Base-by-base conservation (phyloP, 768 basidiomycete genomes). In the Serendipita sp. region DNA sequence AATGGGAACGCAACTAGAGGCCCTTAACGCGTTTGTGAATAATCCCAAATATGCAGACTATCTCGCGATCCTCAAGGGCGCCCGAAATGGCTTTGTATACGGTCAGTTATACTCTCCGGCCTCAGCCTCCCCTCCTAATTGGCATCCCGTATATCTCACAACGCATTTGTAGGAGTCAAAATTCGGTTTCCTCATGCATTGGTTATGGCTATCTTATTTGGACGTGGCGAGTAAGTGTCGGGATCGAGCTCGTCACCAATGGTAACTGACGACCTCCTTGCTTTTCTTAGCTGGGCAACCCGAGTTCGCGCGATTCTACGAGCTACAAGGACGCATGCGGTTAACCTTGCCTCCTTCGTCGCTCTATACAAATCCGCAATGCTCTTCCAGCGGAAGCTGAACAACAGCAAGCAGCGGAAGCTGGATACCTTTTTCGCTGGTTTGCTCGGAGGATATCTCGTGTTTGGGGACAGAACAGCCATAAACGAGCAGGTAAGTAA, bases 151-250 rank as follows among this genome's bases (percentile, higher is more conserved):
- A 16, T 26, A 3, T 45, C 60, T 48, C 9, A 48, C 9, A 20
- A 48, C n/a, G 26, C 26, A 9, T 7, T 5, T 22, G 4, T 69
- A 48, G 71, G 69, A 41, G 87, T 86, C 67, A 91, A 92, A 74
- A 86, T 95, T 65, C 77, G 92, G 44, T 94, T 95, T 69, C 95
- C 95, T 42, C 95, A 98, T 79, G 95, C 95, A 1, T 76, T 98
- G 30, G 86, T 98, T 58, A 97, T 97, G 94, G 88, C 92, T 24
- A 81, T 96, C 64, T 77, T 98, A 43, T 98, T 97, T 69, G 91
- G 92, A 33, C 81, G 86, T 53, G 92, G 92, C 76, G 82, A 88
- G 91, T 96, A 68, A 72, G 90, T 82, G 3, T 65, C n/a, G 17
- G n/a, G 63, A 24, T 22, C 34, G 11, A 56, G 53, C 50, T 58